Conservation (phyloP, 306 rosid genomes). For the Urtica urens region DNA sequence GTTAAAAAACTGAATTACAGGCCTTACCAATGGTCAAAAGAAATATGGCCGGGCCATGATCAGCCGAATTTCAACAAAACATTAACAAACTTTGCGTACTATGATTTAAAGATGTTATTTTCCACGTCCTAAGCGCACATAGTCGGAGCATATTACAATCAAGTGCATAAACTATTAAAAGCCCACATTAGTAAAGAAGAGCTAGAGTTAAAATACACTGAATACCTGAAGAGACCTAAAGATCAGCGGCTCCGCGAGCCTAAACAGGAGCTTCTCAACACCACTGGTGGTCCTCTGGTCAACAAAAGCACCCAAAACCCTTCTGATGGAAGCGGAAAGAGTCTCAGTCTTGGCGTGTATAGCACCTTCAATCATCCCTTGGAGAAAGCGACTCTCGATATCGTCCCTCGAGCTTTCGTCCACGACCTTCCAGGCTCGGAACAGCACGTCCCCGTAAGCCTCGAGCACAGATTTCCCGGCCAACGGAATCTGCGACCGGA, state of each 20-base stretch:
- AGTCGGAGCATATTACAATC: too few relatives aligned
- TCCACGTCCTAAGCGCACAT: not conserved
- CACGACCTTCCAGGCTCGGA: constrained; percentile 68
- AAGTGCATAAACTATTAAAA: too few relatives aligned
- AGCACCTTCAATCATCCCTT: constrained; percentile 59
- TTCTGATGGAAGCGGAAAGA: constrained; percentile 62
- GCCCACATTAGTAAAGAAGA: not conserved
- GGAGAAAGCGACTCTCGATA: constrained; percentile 65
- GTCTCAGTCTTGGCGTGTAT: constrained; percentile 42
- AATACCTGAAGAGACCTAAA: constrained; percentile 85
- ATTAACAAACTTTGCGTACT: not conserved
- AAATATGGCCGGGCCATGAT: too few relatives aligned
- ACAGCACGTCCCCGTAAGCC: constrained; percentile 68
- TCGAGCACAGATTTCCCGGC: constrained; percentile 86
- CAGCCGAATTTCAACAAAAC: too few relatives aligned
- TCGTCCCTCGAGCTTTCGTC: constrained; percentile 37
- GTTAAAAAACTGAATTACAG: too few relatives aligned
- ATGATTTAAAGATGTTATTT: not conserved
- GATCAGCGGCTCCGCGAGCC: constrained; percentile 70
- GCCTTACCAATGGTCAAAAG: too few relatives aligned
- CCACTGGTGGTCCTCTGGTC: constrained; percentile 75
- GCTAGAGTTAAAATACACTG: constrained; percentile 1
- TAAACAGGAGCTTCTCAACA: constrained; percentile 68
- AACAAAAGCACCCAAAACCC: constrained; percentile 66
- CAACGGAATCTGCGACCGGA: constrained; percentile 73